phyloP scores from a whole-genome alignment of 768 basidiomycete species.

The Boletus subparvulus region DNA sequence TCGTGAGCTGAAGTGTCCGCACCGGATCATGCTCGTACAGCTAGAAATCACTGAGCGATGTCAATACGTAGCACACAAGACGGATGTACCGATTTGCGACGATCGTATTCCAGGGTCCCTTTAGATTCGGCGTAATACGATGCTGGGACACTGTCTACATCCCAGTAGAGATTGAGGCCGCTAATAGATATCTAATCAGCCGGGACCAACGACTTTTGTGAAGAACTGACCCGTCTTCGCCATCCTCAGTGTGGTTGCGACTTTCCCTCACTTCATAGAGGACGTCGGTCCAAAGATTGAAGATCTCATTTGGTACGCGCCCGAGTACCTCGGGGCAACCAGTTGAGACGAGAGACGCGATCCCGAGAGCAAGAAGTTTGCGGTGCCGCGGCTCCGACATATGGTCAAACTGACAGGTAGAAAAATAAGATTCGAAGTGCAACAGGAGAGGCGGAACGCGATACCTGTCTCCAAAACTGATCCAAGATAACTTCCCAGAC shows the following conservation, averaged over 20 bases:
- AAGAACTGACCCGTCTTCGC: slow-evolving; percentile 36
- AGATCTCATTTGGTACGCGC: slow-evolving; percentile 71
- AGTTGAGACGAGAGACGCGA: slow-evolving; percentile 74
- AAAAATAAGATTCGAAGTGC: background rate
- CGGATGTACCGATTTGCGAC: slow-evolving; percentile 63
- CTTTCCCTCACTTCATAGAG: slow-evolving; percentile 84
- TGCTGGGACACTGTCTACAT: slow-evolving; percentile 55
- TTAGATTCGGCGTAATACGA: slow-evolving; percentile 63
- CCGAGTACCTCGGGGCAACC: slow-evolving; percentile 70
- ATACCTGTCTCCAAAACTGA: slow-evolving; percentile 80
- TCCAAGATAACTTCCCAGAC: slow-evolving; percentile 69
- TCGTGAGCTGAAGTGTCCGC: slow-evolving; percentile 61
- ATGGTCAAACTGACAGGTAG: slow-evolving; percentile 69
- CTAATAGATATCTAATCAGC: slow-evolving; percentile 12
- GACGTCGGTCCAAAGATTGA: slow-evolving; percentile 87
- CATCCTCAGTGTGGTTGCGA: slow-evolving; percentile 36
- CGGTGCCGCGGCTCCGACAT: slow-evolving; percentile 85
- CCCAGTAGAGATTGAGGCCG: slow-evolving; percentile 67
- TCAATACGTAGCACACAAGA: background rate
- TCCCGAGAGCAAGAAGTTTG: slow-evolving; percentile 81
- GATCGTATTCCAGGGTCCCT: slow-evolving; percentile 73
- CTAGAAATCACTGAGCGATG: slow-evolving; percentile 40
- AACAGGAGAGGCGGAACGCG: slow-evolving; percentile 18
- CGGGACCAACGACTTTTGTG: background rate
- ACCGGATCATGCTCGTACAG: slow-evolving; percentile 70